Evolutionary conservation across 345 rosid genomes (phyloP), one percentile per base, ranked within the genome.

Genomic region (Nasturtium officinale): DNA sequence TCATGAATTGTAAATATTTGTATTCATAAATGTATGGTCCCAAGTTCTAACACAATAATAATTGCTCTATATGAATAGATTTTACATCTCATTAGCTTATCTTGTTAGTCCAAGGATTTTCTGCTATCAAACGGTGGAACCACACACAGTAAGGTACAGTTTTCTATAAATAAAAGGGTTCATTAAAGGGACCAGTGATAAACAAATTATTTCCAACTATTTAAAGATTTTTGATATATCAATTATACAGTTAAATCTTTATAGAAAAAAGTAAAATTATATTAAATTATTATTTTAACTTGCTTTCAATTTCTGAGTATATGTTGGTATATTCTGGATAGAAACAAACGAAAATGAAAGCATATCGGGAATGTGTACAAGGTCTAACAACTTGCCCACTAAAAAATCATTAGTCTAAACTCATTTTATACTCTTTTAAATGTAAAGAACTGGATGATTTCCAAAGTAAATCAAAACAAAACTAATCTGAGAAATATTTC

Each of bases 21-120:
- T 40, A 21, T 66, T 37, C 52, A 7, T 8, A 46, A 46, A 3
- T 46, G 21, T 20, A 13, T 46, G 7, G 29, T 11, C 43, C 55
- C 17, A 43, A 64, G 29, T 17, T 46, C 28, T 43, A 15, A 15
- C 57, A 48, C 8, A 65, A 43, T 6, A 48, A 13, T 48, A 65
- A 13, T 48, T 48, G 30, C 18, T 17, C 16, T 64, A 17, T 47
- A 15, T 51, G 35, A 50, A 35, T 6, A 15, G 10, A 35, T n/a
- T 52, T n/a, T 26, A 66, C 37, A 52, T 67, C 20, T 37, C 16
- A 15, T 33, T 66, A 35, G 10, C 53, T 65, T n/a, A 11, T 67
- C 70, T 51, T 37, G 47, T 37, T 59, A 16, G 47, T 47, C 69
- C 17, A 37, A 9, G 17, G n/a, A 33, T 12, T 66, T 66, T 37